Evolutionary conservation across 2,329 filamentous ascomycete genomes (phyloP), one percentile per base, ranked within the genome.

Genomic region (Scortechinia acanthostroma): DNA sequence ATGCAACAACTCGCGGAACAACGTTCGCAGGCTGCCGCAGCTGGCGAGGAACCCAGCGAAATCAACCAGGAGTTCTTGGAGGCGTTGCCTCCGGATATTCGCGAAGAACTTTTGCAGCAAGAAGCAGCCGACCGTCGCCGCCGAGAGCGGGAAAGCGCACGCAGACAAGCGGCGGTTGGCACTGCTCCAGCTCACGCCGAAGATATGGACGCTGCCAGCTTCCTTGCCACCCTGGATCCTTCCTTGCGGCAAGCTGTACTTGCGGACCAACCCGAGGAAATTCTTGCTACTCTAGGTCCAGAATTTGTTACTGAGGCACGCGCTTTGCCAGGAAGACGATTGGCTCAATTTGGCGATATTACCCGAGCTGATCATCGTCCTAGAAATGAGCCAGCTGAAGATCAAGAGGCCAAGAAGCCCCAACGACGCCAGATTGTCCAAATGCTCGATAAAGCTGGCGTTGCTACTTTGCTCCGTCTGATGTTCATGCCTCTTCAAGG

Each of bases 401-500:
- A 10, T 6, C 10, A 40, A 40, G 35, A 40, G 10, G 13, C 79
- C 52, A 76, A 74, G 59, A 91, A 90, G 66, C 66, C 73, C 28
- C 84, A 86, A 55, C 82, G 88, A 47, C 86, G 87, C 49, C 83
- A 88, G 19, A 86, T 94, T 47, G 87, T 95, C 20, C 93, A 98
- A 60, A 95, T 98, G 86, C 78, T 98, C 22, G 93, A 98, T 63
- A 96, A 95, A 65, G 78, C 91, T 42, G 93, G 94, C 21, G 84
- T 98, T 52, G 93, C 94, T 21, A 97, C 93, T n/a, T 71, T 98
- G 23, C 74, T 98, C 37, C 88, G 94, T n/a, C 76, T 98, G 6
- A 96, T 98, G 91, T 98, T 98, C 61, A 90, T 97, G 86, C 35
- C 88, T 42, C 88, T 96, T 52, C 88, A 91, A 51, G 88, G 88